A percentile compares a stretch with the other conserved stretches of the same genome.
Evolutionary conservation across 371 early-diverging fungal genomes (phyloP).

Genomic region (Syncephalastrum contaminatum): DNA sequence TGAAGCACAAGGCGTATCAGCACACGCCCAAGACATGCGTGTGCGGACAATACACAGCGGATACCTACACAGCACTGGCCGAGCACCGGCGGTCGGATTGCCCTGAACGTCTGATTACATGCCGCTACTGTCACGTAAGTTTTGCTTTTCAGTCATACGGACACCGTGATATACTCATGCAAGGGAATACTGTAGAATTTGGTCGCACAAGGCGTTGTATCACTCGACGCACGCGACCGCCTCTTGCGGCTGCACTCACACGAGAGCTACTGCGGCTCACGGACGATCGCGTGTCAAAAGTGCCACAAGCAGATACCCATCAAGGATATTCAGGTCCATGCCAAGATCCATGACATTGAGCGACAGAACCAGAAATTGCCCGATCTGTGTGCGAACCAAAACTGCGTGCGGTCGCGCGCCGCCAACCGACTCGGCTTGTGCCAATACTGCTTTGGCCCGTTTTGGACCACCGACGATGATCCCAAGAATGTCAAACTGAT

Average conservation of each 20-base stretch:
- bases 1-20: constrained; percentile 67
- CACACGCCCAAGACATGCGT: constrained; percentile 66
- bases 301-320: constrained; percentile 74
- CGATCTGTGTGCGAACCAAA: constrained; percentile 70
- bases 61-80: constrained; percentile 54
- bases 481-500: constrained; percentile 72
- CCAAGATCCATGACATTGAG: constrained; percentile 69
- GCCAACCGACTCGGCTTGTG: constrained; percentile 67
- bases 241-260: constrained; percentile 71
- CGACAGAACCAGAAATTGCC: constrained; percentile 59
- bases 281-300: constrained; percentile 80
- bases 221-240: constrained; percentile 63
- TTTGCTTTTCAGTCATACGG: no score
- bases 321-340: constrained; percentile 77
- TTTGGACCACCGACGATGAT: constrained; percentile 79
- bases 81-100: constrained; percentile 72
- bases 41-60: constrained; percentile 43
- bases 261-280: constrained; percentile 84
- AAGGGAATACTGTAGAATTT: constrained; percentile 33
- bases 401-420: constrained; percentile 60
- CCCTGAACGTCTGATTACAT: constrained; percentile 72
- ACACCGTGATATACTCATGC: background rate
- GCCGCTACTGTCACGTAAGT: constrained; percentile 79
- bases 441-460: constrained; percentile 79
- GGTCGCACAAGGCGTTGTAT: constrained; percentile 65